Evolutionary conservation across 2,329 filamentous ascomycete species (phyloP).

Genomic region (Neofusicoccum cordaticola): DNA sequence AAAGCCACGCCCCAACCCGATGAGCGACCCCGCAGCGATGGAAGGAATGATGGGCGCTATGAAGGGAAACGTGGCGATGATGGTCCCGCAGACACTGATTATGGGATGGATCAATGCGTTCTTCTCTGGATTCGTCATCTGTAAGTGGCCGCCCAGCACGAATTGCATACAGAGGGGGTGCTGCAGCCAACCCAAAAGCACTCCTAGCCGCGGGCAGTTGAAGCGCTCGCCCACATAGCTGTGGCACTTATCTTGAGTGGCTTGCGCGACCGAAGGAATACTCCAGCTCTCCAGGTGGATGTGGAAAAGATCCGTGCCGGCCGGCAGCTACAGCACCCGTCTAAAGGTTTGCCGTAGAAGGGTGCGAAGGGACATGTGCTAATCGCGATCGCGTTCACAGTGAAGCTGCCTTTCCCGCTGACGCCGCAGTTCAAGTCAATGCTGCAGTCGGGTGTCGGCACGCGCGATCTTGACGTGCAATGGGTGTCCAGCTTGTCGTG

Average conservation of each 20-base stretch:
- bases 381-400: slow-evolving; percentile 39
- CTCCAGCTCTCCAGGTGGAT: no score
- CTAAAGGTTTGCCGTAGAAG: not conserved
- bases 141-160: slow-evolving; percentile 53
- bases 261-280: no score
- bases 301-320: no score
- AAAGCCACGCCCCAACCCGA: slow-evolving; percentile 86
- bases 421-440: slow-evolving; percentile 99
- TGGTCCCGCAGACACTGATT: slow-evolving; percentile 96
- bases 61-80: slow-evolving; percentile 99
- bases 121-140: slow-evolving; percentile 96
- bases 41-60: slow-evolving; percentile 99
- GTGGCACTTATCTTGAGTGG: not conserved
- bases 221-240: not conserved
- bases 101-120: slow-evolving; percentile 99
- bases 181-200: not conserved
- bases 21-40: slow-evolving; percentile 94
- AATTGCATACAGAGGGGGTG: not conserved
- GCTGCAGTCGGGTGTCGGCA: slow-evolving; percentile 95
- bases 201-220: not conserved
- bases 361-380: not conserved
- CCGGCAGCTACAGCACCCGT: no score
- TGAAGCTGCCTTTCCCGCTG: slow-evolving; percentile 95
- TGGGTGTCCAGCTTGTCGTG: slow-evolving; percentile 99
- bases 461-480: slow-evolving; percentile 90